A percentile compares a stretch with the other conserved stretches of the same genome.
These are phyloP conservation scores for Metschnikowia matae DNA, from an alignment of 805 yeast species.

Conservation along the genomic window DNA sequence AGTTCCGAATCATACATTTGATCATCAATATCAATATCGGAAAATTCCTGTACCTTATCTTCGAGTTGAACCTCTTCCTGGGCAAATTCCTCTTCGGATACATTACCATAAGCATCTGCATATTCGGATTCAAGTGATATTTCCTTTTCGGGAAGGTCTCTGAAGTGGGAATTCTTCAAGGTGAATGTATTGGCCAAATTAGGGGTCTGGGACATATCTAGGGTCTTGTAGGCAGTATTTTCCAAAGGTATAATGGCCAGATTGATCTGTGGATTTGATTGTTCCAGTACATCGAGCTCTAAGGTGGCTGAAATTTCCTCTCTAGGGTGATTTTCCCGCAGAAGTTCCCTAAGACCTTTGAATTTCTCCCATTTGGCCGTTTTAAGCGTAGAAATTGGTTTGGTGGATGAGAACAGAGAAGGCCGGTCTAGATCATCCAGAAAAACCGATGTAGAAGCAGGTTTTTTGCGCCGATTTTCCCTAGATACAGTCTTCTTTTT, in stretches of 20 bases:
- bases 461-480: neutral
- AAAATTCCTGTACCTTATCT: neutral
- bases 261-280: too few relatives aligned
- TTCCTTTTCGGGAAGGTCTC: constrained; percentile 5
- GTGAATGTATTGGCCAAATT: constrained; percentile 8
- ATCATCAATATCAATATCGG: constrained; percentile 1
- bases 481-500: neutral
- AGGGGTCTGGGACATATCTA: constrained; percentile 6
- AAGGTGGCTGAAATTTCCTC: neutral
- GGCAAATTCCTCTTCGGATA: constrained; percentile 9
- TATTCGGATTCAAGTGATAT: constrained; percentile 9
- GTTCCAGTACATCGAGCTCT: neutral
- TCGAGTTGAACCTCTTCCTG: neutral
- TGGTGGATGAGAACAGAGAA: neutral
- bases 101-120: constrained; percentile 14
- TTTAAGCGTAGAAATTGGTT: neutral
- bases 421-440: neutral
- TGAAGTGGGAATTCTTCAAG: constrained; percentile 11
- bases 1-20: constrained; percentile 15
- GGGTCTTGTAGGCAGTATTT: constrained; percentile 19
- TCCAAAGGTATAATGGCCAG: neutral
- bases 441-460: too few relatives aligned
- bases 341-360: neutral
- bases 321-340: neutral
- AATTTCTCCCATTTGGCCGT: constrained; percentile 1